Evolutionary conservation across 768 basidiomycete genomes (phyloP).

Genomic region (Omphalotus guepiniiformis): DNA sequence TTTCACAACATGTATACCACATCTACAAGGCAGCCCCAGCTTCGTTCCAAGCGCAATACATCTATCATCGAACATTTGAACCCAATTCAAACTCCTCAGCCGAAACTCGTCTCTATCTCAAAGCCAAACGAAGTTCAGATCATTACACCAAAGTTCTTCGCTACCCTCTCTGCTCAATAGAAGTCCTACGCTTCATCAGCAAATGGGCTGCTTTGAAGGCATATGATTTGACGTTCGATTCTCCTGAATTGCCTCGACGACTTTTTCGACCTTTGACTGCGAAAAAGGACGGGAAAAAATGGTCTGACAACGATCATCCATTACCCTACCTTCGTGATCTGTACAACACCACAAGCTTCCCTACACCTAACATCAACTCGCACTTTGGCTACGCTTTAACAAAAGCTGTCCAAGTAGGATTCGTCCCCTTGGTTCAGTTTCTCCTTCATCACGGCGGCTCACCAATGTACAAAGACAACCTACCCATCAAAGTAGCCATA

Average conservation of each 20-base stretch:
- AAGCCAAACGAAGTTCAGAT: conserved; percentile 18
- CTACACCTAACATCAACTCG: conserved; percentile 53
- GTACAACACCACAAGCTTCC: conserved; percentile 35
- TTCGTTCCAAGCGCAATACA: conserved; percentile 63
- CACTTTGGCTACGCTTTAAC: conserved; percentile 80
- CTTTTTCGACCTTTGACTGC: conserved; percentile 55
- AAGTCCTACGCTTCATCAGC: conserved; percentile 41
- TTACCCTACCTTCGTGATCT: conserved; percentile 63
- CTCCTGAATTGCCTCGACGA: conserved; percentile 53
- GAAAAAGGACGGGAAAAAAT: conserved; percentile 23
- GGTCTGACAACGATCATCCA: conserved; percentile 50
- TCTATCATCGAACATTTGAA: conserved; percentile 33
- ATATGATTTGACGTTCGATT: conserved; percentile 18
- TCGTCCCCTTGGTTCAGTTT: conserved; percentile 61
- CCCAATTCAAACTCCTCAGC: too few species aligned
- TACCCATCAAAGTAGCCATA: conserved; percentile 78
- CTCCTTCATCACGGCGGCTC: conserved; percentile 72
- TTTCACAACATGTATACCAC: conserved; percentile 47
- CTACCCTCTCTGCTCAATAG: conserved; percentile 55
- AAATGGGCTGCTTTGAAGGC: conserved; percentile 35
- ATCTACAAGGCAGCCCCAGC: conserved; percentile 55
- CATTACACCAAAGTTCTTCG: conserved; percentile 50
- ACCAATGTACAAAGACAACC: conserved; percentile 51
- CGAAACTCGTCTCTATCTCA: too few species aligned
- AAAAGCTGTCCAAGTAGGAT: conserved; percentile 66